Conservation (phyloP, 208 protist species). For the Spongospora subterranea region DNA sequence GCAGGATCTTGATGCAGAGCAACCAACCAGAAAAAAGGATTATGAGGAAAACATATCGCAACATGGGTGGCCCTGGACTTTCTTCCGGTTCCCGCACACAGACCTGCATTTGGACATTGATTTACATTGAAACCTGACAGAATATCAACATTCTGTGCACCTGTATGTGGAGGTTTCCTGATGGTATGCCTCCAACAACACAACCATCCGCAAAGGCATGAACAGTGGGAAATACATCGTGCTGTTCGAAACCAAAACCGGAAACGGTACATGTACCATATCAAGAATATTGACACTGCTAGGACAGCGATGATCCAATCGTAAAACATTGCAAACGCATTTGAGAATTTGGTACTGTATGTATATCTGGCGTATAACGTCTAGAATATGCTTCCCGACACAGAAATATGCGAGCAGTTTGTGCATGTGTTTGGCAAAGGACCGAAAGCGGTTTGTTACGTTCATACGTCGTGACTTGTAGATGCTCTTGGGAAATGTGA, state of each 20-base stretch:
- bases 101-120: too few relatives aligned
- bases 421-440: too few relatives aligned
- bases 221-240: background rate
- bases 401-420: too few relatives aligned
- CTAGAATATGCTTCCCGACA: too few relatives aligned
- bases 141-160: background rate
- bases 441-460: too few relatives aligned
- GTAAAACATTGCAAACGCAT: too few relatives aligned
- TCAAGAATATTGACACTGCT: background rate
- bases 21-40: background rate
- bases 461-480: too few relatives aligned
- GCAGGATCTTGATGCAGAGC: background rate
- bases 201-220: slow-evolving; percentile 34
- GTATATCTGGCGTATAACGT: too few relatives aligned
- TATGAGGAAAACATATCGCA: slow-evolving; percentile 37
- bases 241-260: slow-evolving; percentile 23
- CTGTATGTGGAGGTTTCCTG: slow-evolving; percentile 28
- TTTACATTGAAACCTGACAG: background rate
- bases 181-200: slow-evolving; percentile 28
- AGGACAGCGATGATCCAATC: background rate
- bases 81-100: slow-evolving; percentile 18
- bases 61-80: slow-evolving; percentile 1
- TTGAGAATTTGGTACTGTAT: too few relatives aligned
- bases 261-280: slow-evolving; percentile 42
- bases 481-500: too few relatives aligned